Evolutionary conservation across 768 basidiomycete species (phyloP).

Genomic region (Mrakia gelida): DNA sequence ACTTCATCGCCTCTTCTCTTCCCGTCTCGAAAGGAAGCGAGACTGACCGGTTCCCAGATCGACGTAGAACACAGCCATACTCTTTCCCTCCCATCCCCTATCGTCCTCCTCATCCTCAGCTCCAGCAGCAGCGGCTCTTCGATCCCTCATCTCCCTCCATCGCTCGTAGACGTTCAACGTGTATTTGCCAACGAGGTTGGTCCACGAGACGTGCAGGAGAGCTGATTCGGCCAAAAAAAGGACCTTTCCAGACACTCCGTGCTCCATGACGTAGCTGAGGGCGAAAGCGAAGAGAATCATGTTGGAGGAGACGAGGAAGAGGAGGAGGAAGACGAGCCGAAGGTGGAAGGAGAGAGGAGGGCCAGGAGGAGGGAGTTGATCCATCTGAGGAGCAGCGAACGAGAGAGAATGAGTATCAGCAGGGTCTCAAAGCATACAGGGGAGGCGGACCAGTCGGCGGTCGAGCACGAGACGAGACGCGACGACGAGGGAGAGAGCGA

Average conservation of each 20-base stretch:
- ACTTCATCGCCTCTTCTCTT: not conserved
- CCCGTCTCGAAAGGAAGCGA: too few relatives aligned
- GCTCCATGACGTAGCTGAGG: conserved; percentile 65
- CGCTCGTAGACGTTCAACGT: conserved; percentile 74
- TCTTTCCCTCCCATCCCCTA: conserved; percentile 83
- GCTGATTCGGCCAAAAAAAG: conserved; percentile 96
- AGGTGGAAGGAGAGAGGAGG: conserved; percentile 78
- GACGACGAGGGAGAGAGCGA: not conserved
- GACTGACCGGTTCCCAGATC: conserved; percentile 78
- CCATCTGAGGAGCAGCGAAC: conserved; percentile 64
- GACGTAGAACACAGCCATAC: conserved; percentile 93
- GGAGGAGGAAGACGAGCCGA: conserved; percentile 69
- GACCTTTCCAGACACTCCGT: conserved; percentile 85
- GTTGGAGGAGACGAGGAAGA: conserved; percentile 70
- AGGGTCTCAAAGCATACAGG: not conserved
- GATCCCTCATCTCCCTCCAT: conserved; percentile 62
- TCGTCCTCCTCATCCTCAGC: conserved; percentile 19
- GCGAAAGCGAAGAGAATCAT: conserved; percentile 72
- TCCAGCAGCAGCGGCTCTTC: conserved; percentile 1
- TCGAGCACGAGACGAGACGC: not conserved
- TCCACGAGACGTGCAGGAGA: conserved; percentile 73
- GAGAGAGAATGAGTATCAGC: not conserved
- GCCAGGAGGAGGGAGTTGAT: conserved; percentile 84
- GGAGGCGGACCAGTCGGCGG: too few relatives aligned
- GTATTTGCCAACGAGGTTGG: conserved; percentile 78